A percentile compares a stretch with the other conserved stretches of the same genome.
These are phyloP conservation scores for Fremontodendron californicum DNA, from an alignment of 345 rosid species.

Conservation along the genomic window DNA sequence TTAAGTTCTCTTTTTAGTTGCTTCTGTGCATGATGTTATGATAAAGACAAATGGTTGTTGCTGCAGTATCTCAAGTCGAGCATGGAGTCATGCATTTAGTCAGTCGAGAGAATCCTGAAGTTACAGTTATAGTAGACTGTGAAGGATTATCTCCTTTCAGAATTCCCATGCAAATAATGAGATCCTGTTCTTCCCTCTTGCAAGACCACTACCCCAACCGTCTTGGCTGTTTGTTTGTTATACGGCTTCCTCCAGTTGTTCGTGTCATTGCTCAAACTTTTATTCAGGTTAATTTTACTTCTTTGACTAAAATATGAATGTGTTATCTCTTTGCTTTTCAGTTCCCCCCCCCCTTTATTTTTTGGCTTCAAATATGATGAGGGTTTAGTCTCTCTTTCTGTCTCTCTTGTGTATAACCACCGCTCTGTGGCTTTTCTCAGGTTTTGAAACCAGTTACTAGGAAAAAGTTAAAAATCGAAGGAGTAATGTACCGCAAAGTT, in stretches of 20 bases:
- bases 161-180: conserved; percentile 88
- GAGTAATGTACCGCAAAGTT: conserved; percentile 51
- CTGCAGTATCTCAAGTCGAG: conserved; percentile 93
- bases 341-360: not conserved
- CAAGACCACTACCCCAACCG: conserved; percentile 90
- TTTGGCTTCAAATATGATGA: not conserved
- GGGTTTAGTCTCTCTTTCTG: not conserved
- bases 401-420: not conserved
- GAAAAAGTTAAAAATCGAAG: conserved; percentile 82
- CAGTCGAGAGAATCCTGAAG: conserved; percentile 51
- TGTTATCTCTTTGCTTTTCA: not conserved
- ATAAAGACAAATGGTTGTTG: conserved; percentile 12
- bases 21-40: not conserved
- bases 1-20: not conserved
- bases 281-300: conserved; percentile 54
- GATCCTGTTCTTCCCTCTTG: conserved; percentile 77
- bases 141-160: conserved; percentile 75
- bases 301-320: not conserved
- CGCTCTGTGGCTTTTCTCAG: conserved; percentile 33
- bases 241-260: conserved; percentile 83
- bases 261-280: conserved; percentile 86
- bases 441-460: conserved; percentile 73
- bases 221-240: conserved; percentile 76
- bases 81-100: conserved; percentile 63
- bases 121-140: conserved; percentile 86